A percentile compares a stretch with the other conserved stretches of the same genome.
phyloP scores from a whole-genome alignment of 805 yeast species.

The Maudiozyma saulgeensis region DNA sequence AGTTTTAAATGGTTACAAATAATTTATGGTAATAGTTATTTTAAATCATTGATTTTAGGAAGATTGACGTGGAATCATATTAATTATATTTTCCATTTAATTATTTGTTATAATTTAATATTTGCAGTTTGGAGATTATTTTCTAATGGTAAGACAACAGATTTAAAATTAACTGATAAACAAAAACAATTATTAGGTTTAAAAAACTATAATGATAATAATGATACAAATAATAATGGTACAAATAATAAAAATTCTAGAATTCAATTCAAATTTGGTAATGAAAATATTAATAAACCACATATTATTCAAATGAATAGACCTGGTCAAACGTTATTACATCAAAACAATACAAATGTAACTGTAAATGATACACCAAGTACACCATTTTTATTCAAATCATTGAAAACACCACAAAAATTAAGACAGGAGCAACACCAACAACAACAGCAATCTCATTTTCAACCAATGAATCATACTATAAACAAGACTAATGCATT shows the following conservation, averaged over 20 bases:
- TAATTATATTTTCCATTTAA: conserved; percentile 19
- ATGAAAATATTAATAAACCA: conserved; percentile 7
- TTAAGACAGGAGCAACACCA: conserved; percentile 8
- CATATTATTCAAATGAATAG: conserved; percentile 7
- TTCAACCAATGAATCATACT: background rate
- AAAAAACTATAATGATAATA: background rate
- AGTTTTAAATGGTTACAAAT: background rate
- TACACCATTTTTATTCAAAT: conserved; percentile 23
- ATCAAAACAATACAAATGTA: background rate
- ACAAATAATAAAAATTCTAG: background rate
- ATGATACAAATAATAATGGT: background rate
- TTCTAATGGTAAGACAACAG: conserved; percentile 26
- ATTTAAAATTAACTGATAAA: conserved; percentile 23
- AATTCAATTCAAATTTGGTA: background rate
- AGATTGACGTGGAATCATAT: conserved; percentile 11
- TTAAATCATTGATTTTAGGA: conserved; percentile 6
- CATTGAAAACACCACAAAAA: conserved; percentile 21
- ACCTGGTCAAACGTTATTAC: background rate
- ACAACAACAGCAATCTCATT: background rate
- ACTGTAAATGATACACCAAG: conserved; percentile 2
- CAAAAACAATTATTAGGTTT: conserved; percentile 32
- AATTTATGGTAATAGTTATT: background rate
- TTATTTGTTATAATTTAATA: conserved; percentile 26
- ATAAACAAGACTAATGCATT: conserved; percentile 22
- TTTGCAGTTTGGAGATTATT: conserved; percentile 26